Evolutionary conservation across 2,329 filamentous ascomycete genomes (phyloP).

Genomic region (Colletotrichum sp.): DNA sequence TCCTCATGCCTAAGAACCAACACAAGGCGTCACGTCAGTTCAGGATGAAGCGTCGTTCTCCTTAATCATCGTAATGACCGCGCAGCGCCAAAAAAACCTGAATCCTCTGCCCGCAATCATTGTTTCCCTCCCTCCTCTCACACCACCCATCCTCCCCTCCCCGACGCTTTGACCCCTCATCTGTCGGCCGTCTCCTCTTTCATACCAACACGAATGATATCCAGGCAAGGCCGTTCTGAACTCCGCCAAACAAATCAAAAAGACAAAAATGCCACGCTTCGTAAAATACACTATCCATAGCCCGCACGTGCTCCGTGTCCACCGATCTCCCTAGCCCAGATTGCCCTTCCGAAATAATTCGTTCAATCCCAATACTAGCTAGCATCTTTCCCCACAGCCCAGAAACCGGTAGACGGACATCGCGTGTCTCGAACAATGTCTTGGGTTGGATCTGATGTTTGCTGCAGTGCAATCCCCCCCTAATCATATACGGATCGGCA

Average conservation of each 20-base stretch:
- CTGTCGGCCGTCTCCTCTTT: not conserved
- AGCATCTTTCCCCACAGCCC: not conserved
- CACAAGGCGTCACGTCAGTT: not conserved
- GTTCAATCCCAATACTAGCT: not conserved
- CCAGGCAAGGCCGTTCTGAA: not conserved
- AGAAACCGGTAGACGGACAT: not conserved
- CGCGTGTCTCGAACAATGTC: not conserved
- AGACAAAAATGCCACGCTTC: not conserved
- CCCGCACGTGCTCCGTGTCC: not conserved
- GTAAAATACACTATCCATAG: not conserved
- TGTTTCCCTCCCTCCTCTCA: not conserved
- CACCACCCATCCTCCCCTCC: not conserved
- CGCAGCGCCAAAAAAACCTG: not conserved
- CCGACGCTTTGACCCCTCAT: constrained; percentile 7
- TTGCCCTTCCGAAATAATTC: not conserved
- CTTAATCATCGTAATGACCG: not conserved
- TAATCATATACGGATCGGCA: not conserved
- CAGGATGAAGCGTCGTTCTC: not conserved
- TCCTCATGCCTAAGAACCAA: not conserved
- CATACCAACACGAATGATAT: not conserved
- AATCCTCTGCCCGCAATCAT: not conserved
- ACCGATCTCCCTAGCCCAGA: not conserved
- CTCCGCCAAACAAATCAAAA: not conserved
- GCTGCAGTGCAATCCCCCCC: not conserved
- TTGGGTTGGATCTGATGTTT: not conserved